These are phyloP conservation scores for Gynandropsis gynandra DNA, from an alignment of 345 rosid species.

Conservation along the genomic window DNA sequence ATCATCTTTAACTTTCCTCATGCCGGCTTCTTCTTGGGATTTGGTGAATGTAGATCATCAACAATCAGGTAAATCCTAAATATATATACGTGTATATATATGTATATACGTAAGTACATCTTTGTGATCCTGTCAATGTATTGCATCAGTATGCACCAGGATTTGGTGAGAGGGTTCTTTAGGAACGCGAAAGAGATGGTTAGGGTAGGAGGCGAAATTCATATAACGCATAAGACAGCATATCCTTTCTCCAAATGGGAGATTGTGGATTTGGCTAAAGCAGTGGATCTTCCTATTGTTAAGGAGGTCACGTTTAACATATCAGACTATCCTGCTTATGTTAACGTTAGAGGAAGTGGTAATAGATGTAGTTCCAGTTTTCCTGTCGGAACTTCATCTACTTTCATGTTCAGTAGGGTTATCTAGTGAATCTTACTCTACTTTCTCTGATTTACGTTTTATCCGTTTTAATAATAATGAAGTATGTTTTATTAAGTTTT, in stretches of 20 bases:
- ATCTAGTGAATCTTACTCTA: too few species aligned
- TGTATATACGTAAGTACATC: background rate
- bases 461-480: too few species aligned
- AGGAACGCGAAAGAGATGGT: constrained; percentile 37
- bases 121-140: too few species aligned
- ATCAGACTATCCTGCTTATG: constrained; percentile 39
- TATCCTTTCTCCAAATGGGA: constrained; percentile 42
- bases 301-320: constrained; percentile 17
- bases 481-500: too few species aligned
- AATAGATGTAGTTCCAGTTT: constrained; percentile 17
- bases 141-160: constrained; percentile 29
- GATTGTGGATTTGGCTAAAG: constrained; percentile 26
- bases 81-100: background rate
- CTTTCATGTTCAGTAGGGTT: constrained; percentile 29
- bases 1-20: constrained; percentile 33
- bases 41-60: too few species aligned
- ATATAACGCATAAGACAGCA: constrained; percentile 41
- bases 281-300: constrained; percentile 27
- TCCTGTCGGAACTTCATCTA: constrained; percentile 32
- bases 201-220: constrained; percentile 40
- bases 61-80: too few species aligned
- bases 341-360: constrained; percentile 43
- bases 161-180: constrained; percentile 39
- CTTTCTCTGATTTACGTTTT: too few species aligned
- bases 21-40: too few species aligned